Base-by-base conservation (phyloP, 352 stramenopile species). In the Phytophthora citrophthora region DNA sequence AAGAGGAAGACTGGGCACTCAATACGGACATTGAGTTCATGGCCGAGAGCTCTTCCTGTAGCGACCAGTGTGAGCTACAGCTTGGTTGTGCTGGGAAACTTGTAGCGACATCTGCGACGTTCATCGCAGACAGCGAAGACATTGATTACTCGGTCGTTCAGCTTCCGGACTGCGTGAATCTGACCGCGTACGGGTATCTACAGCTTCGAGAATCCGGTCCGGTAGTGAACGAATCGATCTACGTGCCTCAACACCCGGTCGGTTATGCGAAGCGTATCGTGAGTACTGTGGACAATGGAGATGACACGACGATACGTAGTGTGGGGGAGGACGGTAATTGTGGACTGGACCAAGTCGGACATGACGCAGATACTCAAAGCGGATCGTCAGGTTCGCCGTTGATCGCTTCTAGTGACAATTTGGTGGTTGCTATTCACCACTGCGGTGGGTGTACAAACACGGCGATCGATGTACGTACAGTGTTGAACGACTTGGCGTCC, bases 91-190 rank as follows among this genome's bases (percentile, higher is more conserved):
- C 49, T 1, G 81, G 85, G 24, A 77, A 48, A 1, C 32, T 91
- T 1, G 71, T 83, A 13, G 67, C 79, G 13, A 89, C 68, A 10
- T 70, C 67, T 9, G 60, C 80, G 7, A 85, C 57, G 15, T 71
- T 90, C 9, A 62, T 93, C 11, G 64, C 68, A 7, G 77, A 68
- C 26, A 68, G 57, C 51, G 39, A 64, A 4, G 41, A 64, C 16
- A 50, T 83, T 36, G 80, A 93, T 68, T 91, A 90, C 61, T 59
- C 80, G 8, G 16, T 93, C 2, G 48, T 90, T 29, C 74, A 88
- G 65, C 76, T 92, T n/a, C 67, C 71, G 5, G 46, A 68, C 27
- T 70, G 65, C 4, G 65, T 72, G 5, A 52, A 76, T 18, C 47
- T 79, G 16, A 70, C 57, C 0, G 4, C 61, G 29, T 93, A 83